Evolutionary conservation across 139 green algal species (phyloP).

Genomic region (Mychonastes homosphaera): DNA sequence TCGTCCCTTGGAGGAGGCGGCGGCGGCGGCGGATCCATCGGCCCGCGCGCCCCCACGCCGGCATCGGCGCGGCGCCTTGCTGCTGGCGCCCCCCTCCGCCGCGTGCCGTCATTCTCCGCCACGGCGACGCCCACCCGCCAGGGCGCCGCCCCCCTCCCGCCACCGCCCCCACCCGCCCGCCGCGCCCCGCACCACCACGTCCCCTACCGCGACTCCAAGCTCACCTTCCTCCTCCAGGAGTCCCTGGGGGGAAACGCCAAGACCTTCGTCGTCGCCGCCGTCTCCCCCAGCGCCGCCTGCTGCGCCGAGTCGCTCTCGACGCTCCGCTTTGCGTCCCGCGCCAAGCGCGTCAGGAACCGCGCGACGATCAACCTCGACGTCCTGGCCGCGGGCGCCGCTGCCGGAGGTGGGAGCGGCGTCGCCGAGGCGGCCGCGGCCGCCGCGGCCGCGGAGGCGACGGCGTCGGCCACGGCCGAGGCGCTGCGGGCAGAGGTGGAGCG

Average conservation of each 20-base stretch:
- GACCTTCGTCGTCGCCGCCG: constrained; percentile 84
- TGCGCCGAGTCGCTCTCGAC: constrained; percentile 77
- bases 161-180: too few species aligned
- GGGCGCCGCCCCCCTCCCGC: too few species aligned
- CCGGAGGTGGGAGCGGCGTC: neutral
- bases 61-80: too few species aligned
- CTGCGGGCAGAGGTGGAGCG: constrained; percentile 34
- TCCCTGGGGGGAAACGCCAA: constrained; percentile 90
- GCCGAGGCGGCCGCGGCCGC: too few species aligned
- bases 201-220: constrained; percentile 89
- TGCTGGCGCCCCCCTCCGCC: too few species aligned
- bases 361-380: constrained; percentile 48
- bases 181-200: constrained; percentile 50
- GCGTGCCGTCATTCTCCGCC: too few species aligned
- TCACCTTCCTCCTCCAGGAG: constrained; percentile 96
- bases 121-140: too few species aligned
- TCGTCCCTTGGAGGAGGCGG: too few species aligned
- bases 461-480: constrained; percentile 43
- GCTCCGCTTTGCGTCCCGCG: constrained; percentile 73
- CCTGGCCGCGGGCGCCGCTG: neutral
- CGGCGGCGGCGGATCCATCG: too few species aligned
- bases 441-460: too few species aligned
- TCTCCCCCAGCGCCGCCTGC: constrained; percentile 50
- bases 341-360: constrained; percentile 87
- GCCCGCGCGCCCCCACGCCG: too few species aligned